Conservation (phyloP, 2,329 filamentous ascomycete genomes). For the Dothistroma pini region DNA sequence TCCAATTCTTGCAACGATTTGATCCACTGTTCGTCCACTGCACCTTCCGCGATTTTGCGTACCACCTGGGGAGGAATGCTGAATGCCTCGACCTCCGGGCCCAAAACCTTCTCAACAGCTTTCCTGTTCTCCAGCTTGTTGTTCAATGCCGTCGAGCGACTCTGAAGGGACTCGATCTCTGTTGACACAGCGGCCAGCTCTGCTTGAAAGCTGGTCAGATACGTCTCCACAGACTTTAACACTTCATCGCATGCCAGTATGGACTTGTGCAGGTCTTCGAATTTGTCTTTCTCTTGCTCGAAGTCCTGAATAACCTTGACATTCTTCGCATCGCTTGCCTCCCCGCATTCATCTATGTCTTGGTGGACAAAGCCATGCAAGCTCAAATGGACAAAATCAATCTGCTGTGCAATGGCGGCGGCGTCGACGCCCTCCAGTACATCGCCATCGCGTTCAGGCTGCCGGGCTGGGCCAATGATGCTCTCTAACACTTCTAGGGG, state of each 20-base stretch:
- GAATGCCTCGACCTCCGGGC: slow-evolving; percentile 86
- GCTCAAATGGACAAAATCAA: slow-evolving; percentile 76
- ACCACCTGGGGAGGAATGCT: slow-evolving; percentile 82
- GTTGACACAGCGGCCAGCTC: slow-evolving; percentile 89
- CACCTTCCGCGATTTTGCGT: slow-evolving; percentile 78
- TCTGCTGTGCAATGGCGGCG: slow-evolving; percentile 55
- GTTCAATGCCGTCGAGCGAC: slow-evolving; percentile 77
- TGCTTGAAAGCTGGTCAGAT: slow-evolving; percentile 86
- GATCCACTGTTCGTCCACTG: slow-evolving; percentile 86
- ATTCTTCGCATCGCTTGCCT: slow-evolving; percentile 25
- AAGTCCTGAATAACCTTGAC: slow-evolving; percentile 46
- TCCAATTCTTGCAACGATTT: slow-evolving; percentile 80
- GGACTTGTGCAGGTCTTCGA: slow-evolving; percentile 84
- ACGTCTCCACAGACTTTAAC: slow-evolving; percentile 85
- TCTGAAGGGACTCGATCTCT: slow-evolving; percentile 91
- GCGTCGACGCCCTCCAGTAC: slow-evolving; percentile 37
- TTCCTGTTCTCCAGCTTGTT: slow-evolving; percentile 83
- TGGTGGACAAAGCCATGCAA: slow-evolving; percentile 64
- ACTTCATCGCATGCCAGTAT: slow-evolving; percentile 90
- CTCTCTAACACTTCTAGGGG: slow-evolving; percentile 66
- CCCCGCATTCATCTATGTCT: slow-evolving; percentile 20
- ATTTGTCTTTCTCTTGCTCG: slow-evolving; percentile 75
- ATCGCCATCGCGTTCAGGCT: slow-evolving; percentile 10
- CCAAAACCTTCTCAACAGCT: slow-evolving; percentile 81
- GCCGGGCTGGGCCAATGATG: slow-evolving; percentile 49